These are phyloP conservation scores for Lichtheimia ornata DNA, from an alignment of 371 early-diverging fungal species.

Conservation along the genomic window DNA sequence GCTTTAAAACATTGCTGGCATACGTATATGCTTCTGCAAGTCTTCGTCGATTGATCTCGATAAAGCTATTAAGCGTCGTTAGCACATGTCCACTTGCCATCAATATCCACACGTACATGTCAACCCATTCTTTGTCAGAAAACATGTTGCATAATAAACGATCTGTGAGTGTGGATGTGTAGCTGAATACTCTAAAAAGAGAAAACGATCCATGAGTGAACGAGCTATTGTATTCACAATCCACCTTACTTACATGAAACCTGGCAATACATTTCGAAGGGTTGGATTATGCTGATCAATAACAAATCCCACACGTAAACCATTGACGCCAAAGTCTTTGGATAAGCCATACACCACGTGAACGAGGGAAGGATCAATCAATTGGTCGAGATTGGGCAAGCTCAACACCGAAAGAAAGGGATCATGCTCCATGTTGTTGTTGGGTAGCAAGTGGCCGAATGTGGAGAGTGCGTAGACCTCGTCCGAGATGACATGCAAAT, in stretches of 20 bases:
- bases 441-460: conserved; percentile 38
- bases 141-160: conserved; percentile 58
- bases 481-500: conserved; percentile 75
- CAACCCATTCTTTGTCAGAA: conserved; percentile 57
- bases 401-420: conserved; percentile 63
- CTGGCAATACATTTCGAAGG: conserved; percentile 35
- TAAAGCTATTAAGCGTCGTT: conserved; percentile 29
- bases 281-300: conserved; percentile 65
- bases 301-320: conserved; percentile 66
- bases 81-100: not conserved
- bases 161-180: conserved; percentile 57
- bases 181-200: conserved; percentile 48
- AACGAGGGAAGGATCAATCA: conserved; percentile 64
- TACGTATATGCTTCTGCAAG: conserved; percentile 53
- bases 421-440: not conserved
- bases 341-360: conserved; percentile 80
- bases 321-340: conserved; percentile 79
- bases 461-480: conserved; percentile 83
- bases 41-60: conserved; percentile 55
- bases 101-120: conserved; percentile 25
- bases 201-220: not conserved
- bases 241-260: conserved; percentile 33
- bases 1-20: conserved; percentile 38
- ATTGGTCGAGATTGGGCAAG: conserved; percentile 47
- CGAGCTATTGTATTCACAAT: too few relatives aligned